Percentiles rank a stretch among this genome's conserved stretches.
phyloP scores from a whole-genome alignment of 768 basidiomycete species.

The Gloeostereum incarnatum region DNA sequence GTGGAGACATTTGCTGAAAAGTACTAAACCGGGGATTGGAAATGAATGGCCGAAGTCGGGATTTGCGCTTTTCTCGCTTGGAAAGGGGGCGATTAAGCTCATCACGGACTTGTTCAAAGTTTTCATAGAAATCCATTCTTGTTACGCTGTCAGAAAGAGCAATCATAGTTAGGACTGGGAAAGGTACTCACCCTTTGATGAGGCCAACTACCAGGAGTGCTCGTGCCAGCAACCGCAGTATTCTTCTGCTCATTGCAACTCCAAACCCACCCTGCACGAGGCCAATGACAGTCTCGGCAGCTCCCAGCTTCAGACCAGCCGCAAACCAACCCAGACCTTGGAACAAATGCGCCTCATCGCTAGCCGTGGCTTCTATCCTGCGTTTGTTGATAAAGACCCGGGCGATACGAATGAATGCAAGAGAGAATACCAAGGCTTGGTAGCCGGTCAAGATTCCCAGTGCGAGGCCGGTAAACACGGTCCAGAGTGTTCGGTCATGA shows the following conservation, averaged over 20 bases:
- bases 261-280: slow-evolving; percentile 49
- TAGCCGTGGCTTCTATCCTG: slow-evolving; percentile 34
- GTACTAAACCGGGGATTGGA: slow-evolving; percentile 46
- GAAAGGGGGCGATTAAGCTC: slow-evolving; percentile 28
- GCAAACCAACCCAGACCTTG: slow-evolving; percentile 61
- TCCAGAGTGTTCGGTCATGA: slow-evolving; percentile 32
- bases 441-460: slow-evolving; percentile 49
- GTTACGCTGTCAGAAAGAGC: slow-evolving; percentile 1
- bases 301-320: slow-evolving; percentile 51
- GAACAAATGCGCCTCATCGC: slow-evolving; percentile 38
- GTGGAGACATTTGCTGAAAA: slow-evolving; percentile 45
- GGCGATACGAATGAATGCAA: slow-evolving; percentile 50
- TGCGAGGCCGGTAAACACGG: slow-evolving; percentile 49
- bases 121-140: slow-evolving; percentile 46
- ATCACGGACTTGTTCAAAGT: slow-evolving; percentile 35
- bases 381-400: slow-evolving; percentile 41
- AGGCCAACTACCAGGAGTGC: slow-evolving; percentile 51
- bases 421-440: slow-evolving; percentile 48
- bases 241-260: slow-evolving; percentile 42
- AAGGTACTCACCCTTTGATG: slow-evolving; percentile 50
- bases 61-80: slow-evolving; percentile 20
- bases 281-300: slow-evolving; percentile 55
- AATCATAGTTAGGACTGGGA: background rate
- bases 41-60: slow-evolving; percentile 36
- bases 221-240: slow-evolving; percentile 46